phyloP scores from a whole-genome alignment of 2,329 filamentous ascomycete species.

The Verticillium tricorpus region DNA sequence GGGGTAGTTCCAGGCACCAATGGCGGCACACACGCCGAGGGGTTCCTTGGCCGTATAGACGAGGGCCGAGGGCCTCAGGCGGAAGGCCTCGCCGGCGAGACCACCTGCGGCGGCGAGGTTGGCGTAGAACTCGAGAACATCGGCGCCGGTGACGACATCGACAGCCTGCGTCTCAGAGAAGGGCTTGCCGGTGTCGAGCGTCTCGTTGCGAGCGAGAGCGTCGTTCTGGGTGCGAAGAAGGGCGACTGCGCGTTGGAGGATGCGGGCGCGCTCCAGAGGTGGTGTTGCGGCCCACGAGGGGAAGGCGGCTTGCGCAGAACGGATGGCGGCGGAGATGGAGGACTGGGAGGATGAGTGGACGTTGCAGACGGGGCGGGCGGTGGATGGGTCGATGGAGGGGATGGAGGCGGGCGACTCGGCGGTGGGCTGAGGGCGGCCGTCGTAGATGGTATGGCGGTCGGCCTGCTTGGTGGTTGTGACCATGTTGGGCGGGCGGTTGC shows the following conservation, averaged over 20 bases:
- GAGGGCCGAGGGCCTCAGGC: constrained; percentile 71
- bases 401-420: constrained; percentile 59
- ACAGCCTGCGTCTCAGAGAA: constrained; percentile 81
- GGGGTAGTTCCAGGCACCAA: constrained; percentile 90
- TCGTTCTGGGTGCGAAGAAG: constrained; percentile 75
- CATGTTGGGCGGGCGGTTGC: background rate
- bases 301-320: constrained; percentile 68
- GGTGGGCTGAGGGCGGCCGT: constrained; percentile 61
- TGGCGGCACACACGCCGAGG: constrained; percentile 78
- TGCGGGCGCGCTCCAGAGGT: constrained; percentile 67
- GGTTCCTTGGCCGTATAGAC: constrained; percentile 80
- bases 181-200: constrained; percentile 80
- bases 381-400: constrained; percentile 70
- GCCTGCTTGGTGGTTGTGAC: constrained; percentile 4
- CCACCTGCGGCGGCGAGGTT: constrained; percentile 74
- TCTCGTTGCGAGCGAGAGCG: constrained; percentile 73
- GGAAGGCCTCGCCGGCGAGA: constrained; percentile 74
- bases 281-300: constrained; percentile 71
- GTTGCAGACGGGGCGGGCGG: constrained; percentile 61
- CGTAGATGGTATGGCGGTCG: constrained; percentile 63
- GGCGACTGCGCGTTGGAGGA: constrained; percentile 71
- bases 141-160: constrained; percentile 77
- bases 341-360: constrained; percentile 64
- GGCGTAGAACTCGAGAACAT: constrained; percentile 84
- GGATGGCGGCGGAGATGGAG: constrained; percentile 68